Conservation (phyloP, 2,329 filamentous ascomycete genomes). For the Talaromyces sp. region DNA sequence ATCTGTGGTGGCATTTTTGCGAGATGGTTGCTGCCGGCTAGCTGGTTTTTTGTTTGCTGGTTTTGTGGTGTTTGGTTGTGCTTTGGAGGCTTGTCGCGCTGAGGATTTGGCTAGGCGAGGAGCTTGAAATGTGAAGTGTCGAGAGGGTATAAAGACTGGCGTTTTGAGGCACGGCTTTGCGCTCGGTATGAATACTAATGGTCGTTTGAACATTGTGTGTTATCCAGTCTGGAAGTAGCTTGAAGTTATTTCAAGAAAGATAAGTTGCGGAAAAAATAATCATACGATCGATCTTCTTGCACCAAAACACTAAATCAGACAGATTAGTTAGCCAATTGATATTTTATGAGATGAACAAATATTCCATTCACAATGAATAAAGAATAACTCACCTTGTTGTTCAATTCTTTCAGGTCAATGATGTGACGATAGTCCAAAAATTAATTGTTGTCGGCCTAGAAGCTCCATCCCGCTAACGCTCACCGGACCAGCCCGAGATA, state of each 20-base stretch:
- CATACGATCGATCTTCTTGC: background rate
- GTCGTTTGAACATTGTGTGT: slow-evolving; percentile 33
- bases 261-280: background rate
- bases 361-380: background rate
- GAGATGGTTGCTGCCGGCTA: slow-evolving; percentile 20
- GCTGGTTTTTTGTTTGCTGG: slow-evolving; percentile 19
- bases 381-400: background rate
- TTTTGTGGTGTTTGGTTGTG: slow-evolving; percentile 22
- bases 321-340: background rate
- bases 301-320: no score
- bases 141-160: slow-evolving; percentile 23
- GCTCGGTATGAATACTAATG: slow-evolving; percentile 31
- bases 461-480: slow-evolving; percentile 38
- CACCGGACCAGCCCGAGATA: slow-evolving; percentile 28
- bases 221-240: background rate
- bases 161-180: slow-evolving; percentile 28
- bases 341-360: background rate
- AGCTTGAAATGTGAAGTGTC: slow-evolving; percentile 22
- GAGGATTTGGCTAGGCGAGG: slow-evolving; percentile 25
- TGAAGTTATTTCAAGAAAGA: slow-evolving; percentile 1
- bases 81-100: slow-evolving; percentile 11
- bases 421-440: background rate
- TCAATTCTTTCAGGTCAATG: background rate
- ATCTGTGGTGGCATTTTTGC: slow-evolving; percentile 7
- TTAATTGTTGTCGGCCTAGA: slow-evolving; percentile 1